Conservation (phyloP, 2,329 filamentous ascomycete species). For the Helotiales sp. region DNA sequence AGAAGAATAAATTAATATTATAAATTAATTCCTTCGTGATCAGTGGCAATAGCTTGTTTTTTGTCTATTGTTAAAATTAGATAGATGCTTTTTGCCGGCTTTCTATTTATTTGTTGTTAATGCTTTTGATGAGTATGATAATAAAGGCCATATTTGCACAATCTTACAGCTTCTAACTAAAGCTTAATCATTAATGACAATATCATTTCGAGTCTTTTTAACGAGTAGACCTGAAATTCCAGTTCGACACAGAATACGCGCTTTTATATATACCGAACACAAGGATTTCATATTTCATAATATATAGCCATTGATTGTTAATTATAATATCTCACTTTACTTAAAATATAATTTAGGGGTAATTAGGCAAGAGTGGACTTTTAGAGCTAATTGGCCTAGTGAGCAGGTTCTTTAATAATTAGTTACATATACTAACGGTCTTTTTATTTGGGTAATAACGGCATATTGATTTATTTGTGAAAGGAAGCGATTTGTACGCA, state of each 20-base stretch:
- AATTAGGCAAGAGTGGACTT: too few species aligned
- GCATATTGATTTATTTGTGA: too few species aligned
- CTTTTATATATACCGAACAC: conserved; percentile 24
- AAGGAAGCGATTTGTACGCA: too few species aligned
- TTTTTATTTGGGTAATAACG: too few species aligned
- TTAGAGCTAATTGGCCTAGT: too few species aligned
- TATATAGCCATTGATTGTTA: conserved; percentile 31
- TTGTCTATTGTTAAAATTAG: too few species aligned
- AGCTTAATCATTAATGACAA: too few species aligned
- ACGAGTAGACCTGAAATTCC: conserved; percentile 41
- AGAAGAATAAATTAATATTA: too few species aligned
- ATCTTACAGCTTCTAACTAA: conserved; percentile 36
- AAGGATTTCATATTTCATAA: conserved; percentile 38
- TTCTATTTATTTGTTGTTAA: conserved; percentile 44
- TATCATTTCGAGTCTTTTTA: conserved; percentile 37
- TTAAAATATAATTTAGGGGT: conserved; percentile 27
- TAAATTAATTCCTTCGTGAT: too few species aligned
- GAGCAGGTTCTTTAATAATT: too few species aligned
- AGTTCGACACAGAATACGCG: conserved; percentile 31
- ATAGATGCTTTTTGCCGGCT: too few species aligned
- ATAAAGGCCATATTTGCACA: conserved; percentile 27
- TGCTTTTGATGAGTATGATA: conserved; percentile 43
- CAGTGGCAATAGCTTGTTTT: conserved; percentile 51
- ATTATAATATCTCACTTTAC: conserved; percentile 40
- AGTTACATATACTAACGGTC: too few species aligned